Base-by-base conservation (phyloP, 345 rosid genomes). In the Populus nigra region DNA sequence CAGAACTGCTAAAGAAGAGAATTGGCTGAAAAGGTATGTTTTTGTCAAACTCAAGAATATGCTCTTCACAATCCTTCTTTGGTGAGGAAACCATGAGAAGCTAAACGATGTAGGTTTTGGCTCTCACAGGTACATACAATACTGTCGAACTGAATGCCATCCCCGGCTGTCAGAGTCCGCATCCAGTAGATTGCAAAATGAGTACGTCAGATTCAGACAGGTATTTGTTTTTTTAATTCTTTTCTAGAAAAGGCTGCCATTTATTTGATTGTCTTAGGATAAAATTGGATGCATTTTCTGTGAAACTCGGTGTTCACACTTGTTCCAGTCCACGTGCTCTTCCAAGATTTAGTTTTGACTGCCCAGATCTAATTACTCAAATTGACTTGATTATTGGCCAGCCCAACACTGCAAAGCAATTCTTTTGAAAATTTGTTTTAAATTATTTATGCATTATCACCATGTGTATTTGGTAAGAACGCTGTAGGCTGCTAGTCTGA, bases 181-280 rank as follows among this genome's bases (percentile, higher is more conserved):
- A 68, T 83, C 94, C 69, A 79, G 78, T 41, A 86, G 85, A 80
- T 90, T 93, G 81, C 93, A 91, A 87, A 88, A 88, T 84, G 88
- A 87, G 78, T 95, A 95, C 81, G 93, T 95, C 81, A 89, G 83
- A 78, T 92, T 93, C 84, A 88, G 97, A 90, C 90, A 90, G 97
- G 97, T 95, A 87, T 31, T 71, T 76, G 39, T 31, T 27, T 17
- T 11, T 15, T 65, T 77, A 1, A 2, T 55, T 55, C 61, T 22
- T 55, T 22, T 55, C 61, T 0, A 20, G 61, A 55, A 20, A 55
- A n/a, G 20, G 23, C 9, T 22, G 8, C 8, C 61, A 55, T 55
- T 55, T 20, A 2, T 2, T 55, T 22, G 61, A 22, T 75, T 50
- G 23, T 47, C 27, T 35, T 31, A 2, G 15, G 29, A 31, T 9